Evolutionary conservation across 2,329 filamentous ascomycete genomes (phyloP).

Genomic region (Hortaea sp.): DNA sequence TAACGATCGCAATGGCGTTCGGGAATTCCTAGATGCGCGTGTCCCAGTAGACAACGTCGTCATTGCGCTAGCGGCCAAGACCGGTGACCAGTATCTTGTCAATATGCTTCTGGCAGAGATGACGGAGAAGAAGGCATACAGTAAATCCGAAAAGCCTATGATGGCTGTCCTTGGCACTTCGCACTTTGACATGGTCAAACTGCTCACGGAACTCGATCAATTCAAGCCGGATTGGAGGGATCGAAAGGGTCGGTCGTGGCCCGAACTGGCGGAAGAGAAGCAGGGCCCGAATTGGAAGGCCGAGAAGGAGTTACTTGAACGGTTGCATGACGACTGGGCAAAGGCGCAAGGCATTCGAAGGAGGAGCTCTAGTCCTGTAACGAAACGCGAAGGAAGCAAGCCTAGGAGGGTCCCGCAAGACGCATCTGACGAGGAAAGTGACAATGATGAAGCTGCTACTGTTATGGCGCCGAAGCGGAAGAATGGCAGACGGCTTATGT

Average conservation of each 20-base stretch:
- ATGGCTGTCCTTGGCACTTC: constrained; percentile 83
- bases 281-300: constrained; percentile 83
- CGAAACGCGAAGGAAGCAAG: constrained; percentile 22
- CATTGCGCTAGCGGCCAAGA: constrained; percentile 82
- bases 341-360: constrained; percentile 9
- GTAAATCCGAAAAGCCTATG: constrained; percentile 81
- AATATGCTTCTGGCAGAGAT: constrained; percentile 52
- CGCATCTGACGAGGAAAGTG: constrained; percentile 8
- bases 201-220: constrained; percentile 30
- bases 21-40: constrained; percentile 36
- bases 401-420: constrained; percentile 11
- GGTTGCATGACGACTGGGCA: constrained; percentile 52
- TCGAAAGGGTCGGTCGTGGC: constrained; percentile 70
- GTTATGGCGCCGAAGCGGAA: constrained; percentile 16
- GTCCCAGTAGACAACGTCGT: constrained; percentile 61
- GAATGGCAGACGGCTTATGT: constrained; percentile 25
- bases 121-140: constrained; percentile 49
- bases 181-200: constrained; percentile 71
- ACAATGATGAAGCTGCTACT: constrained; percentile 5
- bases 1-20: constrained; percentile 39
- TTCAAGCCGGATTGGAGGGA: constrained; percentile 74
- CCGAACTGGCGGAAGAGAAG: constrained; percentile 72
- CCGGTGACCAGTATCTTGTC: constrained; percentile 80
- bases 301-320: constrained; percentile 71
- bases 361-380: constrained; percentile 26